Conservation (phyloP, 805 yeast species). For the Scheffersomyces lignosus region DNA sequence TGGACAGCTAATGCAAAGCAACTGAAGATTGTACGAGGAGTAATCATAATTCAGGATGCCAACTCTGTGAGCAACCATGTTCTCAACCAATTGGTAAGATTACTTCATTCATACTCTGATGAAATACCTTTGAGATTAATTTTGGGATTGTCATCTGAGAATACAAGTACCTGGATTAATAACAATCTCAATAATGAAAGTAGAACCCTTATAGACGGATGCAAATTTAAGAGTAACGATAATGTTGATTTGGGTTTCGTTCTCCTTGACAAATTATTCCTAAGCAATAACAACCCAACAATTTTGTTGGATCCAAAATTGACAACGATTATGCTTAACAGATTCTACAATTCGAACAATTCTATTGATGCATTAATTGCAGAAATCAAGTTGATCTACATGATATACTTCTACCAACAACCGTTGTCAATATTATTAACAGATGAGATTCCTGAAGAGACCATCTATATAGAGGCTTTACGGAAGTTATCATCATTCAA, state of each 20-base stretch:
- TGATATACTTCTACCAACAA: slow-evolving; percentile 43
- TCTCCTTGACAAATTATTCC: slow-evolving; percentile 34
- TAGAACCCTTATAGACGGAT: slow-evolving; percentile 26
- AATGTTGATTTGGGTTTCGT: slow-evolving; percentile 32
- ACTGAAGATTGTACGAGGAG: slow-evolving; percentile 14
- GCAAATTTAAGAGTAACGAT: slow-evolving; percentile 32
- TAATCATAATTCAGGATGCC: slow-evolving; percentile 38
- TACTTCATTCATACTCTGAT: slow-evolving; percentile 24
- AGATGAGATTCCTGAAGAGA: slow-evolving; percentile 6
- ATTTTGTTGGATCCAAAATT: slow-evolving; percentile 16
- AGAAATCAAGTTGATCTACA: slow-evolving; percentile 36
- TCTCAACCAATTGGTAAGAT: slow-evolving; percentile 34
- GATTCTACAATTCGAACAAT: slow-evolving; percentile 40
- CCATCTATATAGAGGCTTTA: slow-evolving; percentile 23
- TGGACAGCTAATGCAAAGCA: slow-evolving; percentile 10
- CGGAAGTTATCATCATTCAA: slow-evolving; percentile 40
- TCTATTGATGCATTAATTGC: slow-evolving; percentile 41
- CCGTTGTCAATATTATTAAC: slow-evolving; percentile 27
- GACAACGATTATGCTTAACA: slow-evolving; percentile 26
- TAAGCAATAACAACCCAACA: slow-evolving; percentile 19
- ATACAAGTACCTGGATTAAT: slow-evolving; percentile 39
- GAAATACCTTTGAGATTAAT: slow-evolving; percentile 34
- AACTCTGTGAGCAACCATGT: slow-evolving; percentile 34
- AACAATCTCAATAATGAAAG: slow-evolving; percentile 30
- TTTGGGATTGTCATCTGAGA: slow-evolving; percentile 35